Evolutionary conservation across 192 early-diverging fungal species (phyloP).

Genomic region (Backusella circina): DNA sequence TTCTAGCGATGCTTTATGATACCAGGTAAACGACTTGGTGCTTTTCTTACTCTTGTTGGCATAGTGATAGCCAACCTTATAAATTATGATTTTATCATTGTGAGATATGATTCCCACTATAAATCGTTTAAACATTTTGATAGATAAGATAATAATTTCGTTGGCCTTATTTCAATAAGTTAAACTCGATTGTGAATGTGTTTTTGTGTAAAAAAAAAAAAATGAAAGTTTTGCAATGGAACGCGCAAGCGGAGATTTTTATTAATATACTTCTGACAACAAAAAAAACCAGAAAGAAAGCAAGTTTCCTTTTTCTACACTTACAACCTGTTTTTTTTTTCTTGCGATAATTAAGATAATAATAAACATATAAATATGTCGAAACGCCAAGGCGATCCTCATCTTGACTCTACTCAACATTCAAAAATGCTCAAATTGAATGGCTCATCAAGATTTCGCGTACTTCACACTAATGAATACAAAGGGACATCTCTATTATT

Average conservation of each 20-base stretch:
- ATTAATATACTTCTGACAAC: not conserved
- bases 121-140: no score
- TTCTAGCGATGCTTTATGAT: no score
- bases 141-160: no score
- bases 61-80: no score
- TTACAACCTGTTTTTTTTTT: not conserved
- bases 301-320: not conserved
- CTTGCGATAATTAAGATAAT: not conserved
- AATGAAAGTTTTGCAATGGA: no score
- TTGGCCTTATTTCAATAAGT: no score
- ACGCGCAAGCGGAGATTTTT: not conserved
- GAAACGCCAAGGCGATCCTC: not conserved
- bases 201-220: no score
- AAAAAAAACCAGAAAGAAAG: no score
- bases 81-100: no score
- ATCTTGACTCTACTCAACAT: not conserved
- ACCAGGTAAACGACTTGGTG: not conserved
- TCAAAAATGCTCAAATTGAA: not conserved
- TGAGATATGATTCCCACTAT: no score
- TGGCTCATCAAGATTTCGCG: conserved; percentile 13
- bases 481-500: conserved; percentile 41
- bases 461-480: conserved; percentile 18
- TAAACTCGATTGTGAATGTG: no score
- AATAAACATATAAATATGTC: not conserved
- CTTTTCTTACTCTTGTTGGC: no score